These are phyloP conservation scores for Juncus effusus DNA, from an alignment of 176 grass and related monocot genomes.

Conservation along the genomic window DNA sequence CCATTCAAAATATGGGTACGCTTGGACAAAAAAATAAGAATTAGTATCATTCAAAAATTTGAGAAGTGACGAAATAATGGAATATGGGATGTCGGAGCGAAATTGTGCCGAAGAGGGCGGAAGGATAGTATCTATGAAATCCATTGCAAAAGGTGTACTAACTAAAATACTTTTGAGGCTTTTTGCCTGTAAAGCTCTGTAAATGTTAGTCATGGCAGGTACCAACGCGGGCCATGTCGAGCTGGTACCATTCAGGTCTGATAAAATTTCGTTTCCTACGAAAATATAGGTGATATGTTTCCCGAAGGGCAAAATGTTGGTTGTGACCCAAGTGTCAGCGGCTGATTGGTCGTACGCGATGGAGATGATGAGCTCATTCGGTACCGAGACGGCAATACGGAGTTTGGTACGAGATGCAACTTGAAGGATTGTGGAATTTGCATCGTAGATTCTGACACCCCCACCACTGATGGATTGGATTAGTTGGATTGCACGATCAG, in stretches of 20 bases:
- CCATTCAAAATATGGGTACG: constrained; percentile 60
- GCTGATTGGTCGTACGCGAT: constrained; percentile 34
- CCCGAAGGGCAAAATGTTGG: constrained; percentile 47
- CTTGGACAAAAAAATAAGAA: constrained; percentile 50
- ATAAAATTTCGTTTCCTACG: constrained; percentile 73
- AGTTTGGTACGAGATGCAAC: constrained; percentile 42
- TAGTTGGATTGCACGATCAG: constrained; percentile 31
- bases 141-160: constrained; percentile 45
- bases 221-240: constrained; percentile 43
- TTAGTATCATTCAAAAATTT: constrained; percentile 35
- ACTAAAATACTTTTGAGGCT: constrained; percentile 36
- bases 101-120: constrained; percentile 52
- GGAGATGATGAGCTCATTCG: constrained; percentile 46
- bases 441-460: constrained; percentile 63
- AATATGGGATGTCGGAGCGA: constrained; percentile 33
- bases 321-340: constrained; percentile 46
- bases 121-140: constrained; percentile 39
- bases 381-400: constrained; percentile 42
- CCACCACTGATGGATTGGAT: constrained; percentile 37
- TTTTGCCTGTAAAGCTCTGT: constrained; percentile 27
- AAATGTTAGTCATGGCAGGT: constrained; percentile 50
- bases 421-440: constrained; percentile 49
- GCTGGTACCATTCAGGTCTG: constrained; percentile 31
- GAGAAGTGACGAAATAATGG: constrained; percentile 44
- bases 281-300: constrained; percentile 43